Base-by-base conservation (phyloP, 257 asterid species). In the Paraleonurus japonicus region DNA sequence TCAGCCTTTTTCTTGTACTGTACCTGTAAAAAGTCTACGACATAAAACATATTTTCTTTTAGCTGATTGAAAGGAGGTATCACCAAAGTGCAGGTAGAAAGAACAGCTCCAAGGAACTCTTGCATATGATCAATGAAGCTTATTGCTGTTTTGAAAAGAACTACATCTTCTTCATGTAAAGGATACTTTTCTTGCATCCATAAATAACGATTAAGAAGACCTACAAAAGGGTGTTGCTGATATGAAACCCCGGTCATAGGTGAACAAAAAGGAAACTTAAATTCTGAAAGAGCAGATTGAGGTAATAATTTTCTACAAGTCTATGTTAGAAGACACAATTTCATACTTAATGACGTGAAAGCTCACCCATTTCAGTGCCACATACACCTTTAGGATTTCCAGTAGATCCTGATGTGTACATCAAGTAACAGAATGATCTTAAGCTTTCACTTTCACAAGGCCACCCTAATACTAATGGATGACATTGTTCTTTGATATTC, bases 111-210 rank as follows among this genome's bases (percentile, higher is more conserved):
- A 22, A 94, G 94, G 78, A 94, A 86, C 85, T 94, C 98, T 81
- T 88, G 97, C 82, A 94, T 41, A 73, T 94, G 97, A 85, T 94
- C 97, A 70, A 89, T 81, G 83, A 94, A 94, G 88, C 98, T 87
- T 80, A 88, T 86, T 50, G 96, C 76, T 81, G 97, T 87, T 86
- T 94, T 94, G 83, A 91, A 89, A 78, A 94, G 71, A 65, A 89
- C 73, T 62, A 67, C 33, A 65, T 90, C 98, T 77, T 77, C 85
- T 71, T 77, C 88, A 37, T 83, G 81, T 41, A 86, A 79, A 53
- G 97, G 93, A 84, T 91, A 91, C 74, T 72, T 69, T 41, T 77
- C 91, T 89, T 89, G 96, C 98, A 90, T 89, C 98, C 98, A 91
- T 11, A 84, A 15, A 75, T 78, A 84, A 57, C 97, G 96, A 80